These are phyloP conservation scores for Penicillium macrosclerotiorum DNA, from an alignment of 495 filamentous ascomycete genomes.

Conservation along the genomic window DNA sequence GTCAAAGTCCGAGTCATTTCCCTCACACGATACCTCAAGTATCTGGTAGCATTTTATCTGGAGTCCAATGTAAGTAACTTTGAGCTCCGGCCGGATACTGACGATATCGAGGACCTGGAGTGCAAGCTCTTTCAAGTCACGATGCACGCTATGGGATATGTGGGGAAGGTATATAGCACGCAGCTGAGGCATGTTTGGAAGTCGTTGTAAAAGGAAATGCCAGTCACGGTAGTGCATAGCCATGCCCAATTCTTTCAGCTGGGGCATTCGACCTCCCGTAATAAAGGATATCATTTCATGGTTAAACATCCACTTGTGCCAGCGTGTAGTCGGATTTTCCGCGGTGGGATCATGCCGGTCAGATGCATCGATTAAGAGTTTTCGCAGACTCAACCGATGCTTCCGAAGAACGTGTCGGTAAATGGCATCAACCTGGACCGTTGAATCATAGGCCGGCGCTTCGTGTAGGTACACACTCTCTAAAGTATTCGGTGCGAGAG, in stretches of 20 bases:
- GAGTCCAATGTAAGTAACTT: constrained; percentile 82
- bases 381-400: constrained; percentile 71
- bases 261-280: constrained; percentile 78
- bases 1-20: constrained; percentile 37
- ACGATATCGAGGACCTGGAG: constrained; percentile 83
- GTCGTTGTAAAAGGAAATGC: constrained; percentile 85
- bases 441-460: constrained; percentile 50
- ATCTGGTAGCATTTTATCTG: constrained; percentile 85
- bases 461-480: constrained; percentile 87
- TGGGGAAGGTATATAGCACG: constrained; percentile 76
- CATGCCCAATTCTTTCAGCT: constrained; percentile 72
- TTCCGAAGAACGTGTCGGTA: constrained; percentile 70
- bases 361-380: constrained; percentile 74
- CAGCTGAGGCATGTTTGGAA: constrained; percentile 73
- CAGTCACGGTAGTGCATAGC: constrained; percentile 81
- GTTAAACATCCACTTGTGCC: constrained; percentile 75
- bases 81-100: constrained; percentile 79
- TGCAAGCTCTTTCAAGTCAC: constrained; percentile 68
- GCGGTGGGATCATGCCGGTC: constrained; percentile 41
- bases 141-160: constrained; percentile 63
- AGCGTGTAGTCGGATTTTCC: constrained; percentile 41
- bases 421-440: constrained; percentile 70
- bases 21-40: constrained; percentile 60
- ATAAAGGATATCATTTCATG: constrained; percentile 74
- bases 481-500: constrained; percentile 79